Evolutionary conservation across 2,329 filamentous ascomycete species (phyloP), one percentile per base, ranked within the genome.

Genomic region (Rhinocladiella mackenziei): DNA sequence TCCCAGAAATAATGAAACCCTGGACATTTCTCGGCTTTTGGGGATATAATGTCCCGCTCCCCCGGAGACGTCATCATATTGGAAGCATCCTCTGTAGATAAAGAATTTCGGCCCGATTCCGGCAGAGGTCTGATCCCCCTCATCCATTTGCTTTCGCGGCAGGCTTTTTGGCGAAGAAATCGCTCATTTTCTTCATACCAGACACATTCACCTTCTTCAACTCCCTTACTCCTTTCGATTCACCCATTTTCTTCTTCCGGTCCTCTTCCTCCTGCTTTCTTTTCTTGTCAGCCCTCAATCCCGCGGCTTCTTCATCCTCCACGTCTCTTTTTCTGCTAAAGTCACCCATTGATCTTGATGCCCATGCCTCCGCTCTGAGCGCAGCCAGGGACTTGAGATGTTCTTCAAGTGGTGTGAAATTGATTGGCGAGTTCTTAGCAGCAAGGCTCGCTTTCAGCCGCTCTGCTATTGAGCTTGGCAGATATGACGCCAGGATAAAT

Each of bases 151-250:
- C 37, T 25, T 39, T 44, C 7, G 43, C 30, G 23, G 25, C 43
- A 34, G 63, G 56, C 19, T 63, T 60, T 68, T 91, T 94, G 48
- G 80, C 80, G 65, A 98, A 98, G 68, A 98, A 98, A 50, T 83
- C 78, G 62, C 86, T 95, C 77, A 98, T 78, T 72, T 97, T 98
- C 76, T 86, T 92, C 92, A 98, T 98, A 1, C 92, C 92, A 15
- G 69, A 79, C 0, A 84, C 89, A 66, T 97, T 86, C 35, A 89
- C 91, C 69, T 97, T 98, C 63, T 85, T 85, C 59, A 98, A 64
- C 35, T 89, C 77, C 61, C 81, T 83, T 1, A 96, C 80, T 0
- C 80, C 89, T 19, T 81, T 75, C 51, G 85, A 92, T 67, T 86
- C 78, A 17, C 71, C 73, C 2, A 77, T 79, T 68, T 94, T 89